Conservation (phyloP, 495 filamentous ascomycete species). For the Aspergillus affinis region DNA sequence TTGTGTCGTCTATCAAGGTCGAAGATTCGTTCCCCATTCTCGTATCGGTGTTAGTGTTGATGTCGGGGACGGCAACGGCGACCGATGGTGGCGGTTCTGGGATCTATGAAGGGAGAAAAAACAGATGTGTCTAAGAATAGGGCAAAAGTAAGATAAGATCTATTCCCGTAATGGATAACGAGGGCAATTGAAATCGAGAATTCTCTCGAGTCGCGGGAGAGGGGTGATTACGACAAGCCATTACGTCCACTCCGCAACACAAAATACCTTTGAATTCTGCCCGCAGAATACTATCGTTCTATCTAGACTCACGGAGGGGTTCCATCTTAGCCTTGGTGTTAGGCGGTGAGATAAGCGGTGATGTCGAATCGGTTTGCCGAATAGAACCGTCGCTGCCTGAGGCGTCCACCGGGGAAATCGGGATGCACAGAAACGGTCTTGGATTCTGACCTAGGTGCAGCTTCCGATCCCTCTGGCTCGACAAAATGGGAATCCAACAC, state of each 20-base stretch:
- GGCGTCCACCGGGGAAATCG: conserved; percentile 1
- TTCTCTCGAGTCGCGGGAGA: neutral
- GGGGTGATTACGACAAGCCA: neutral
- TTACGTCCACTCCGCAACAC: too few species aligned
- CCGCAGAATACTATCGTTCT: too few species aligned
- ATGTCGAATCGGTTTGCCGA: conserved; percentile 18
- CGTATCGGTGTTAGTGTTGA: conserved; percentile 22
- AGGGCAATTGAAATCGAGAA: neutral
- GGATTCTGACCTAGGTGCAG: too few species aligned
- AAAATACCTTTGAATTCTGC: too few species aligned
- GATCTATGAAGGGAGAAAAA: neutral
- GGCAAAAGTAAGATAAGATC: neutral
- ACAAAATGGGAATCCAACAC: too few species aligned
- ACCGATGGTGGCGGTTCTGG: conserved; percentile 29
- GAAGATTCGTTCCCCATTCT: conserved; percentile 74
- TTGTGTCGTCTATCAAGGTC: conserved; percentile 59
- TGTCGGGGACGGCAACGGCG: conserved; percentile 34
- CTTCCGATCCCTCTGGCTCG: too few species aligned
- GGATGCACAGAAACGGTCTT: too few species aligned
- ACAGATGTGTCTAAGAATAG: neutral
- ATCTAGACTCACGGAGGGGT: too few species aligned
- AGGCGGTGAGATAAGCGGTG: too few species aligned
- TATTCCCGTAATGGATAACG: conserved; percentile 1
- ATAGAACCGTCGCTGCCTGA: conserved; percentile 12
- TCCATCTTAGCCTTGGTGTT: too few species aligned